These are phyloP conservation scores for Paraleonurus japonicus DNA, from an alignment of 257 asterid species.

Conservation along the genomic window DNA sequence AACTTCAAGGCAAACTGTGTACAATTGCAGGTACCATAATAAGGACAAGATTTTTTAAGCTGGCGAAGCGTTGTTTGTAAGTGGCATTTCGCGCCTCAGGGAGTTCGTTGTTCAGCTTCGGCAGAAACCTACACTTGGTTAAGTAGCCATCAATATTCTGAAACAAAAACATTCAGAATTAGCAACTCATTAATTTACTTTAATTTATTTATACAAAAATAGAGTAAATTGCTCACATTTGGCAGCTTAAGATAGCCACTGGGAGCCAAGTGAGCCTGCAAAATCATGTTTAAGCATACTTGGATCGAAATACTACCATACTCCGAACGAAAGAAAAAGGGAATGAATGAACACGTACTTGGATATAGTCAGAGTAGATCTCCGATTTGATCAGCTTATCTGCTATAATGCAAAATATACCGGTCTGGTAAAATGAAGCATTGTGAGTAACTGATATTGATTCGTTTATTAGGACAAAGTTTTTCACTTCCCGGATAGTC, in stretches of 20 bases:
- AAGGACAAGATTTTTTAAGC: slow-evolving; percentile 79
- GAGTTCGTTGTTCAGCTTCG: slow-evolving; percentile 87
- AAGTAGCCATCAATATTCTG: slow-evolving; percentile 78
- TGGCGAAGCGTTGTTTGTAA: slow-evolving; percentile 72
- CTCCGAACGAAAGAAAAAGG: slow-evolving; percentile 8
- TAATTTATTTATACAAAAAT: slow-evolving; percentile 5
- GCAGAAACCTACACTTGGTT: slow-evolving; percentile 76
- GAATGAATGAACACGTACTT: slow-evolving; percentile 55
- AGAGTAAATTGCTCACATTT: slow-evolving; percentile 56
- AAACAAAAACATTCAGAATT: not conserved
- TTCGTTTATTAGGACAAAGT: too few relatives aligned
- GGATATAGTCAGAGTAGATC: slow-evolving; percentile 78
- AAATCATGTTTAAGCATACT: slow-evolving; percentile 21
- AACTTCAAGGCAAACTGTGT: not conserved
- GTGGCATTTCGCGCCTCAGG: slow-evolving; percentile 70
- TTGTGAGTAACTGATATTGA: not conserved
- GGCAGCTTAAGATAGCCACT: slow-evolving; percentile 95
- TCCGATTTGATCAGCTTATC: slow-evolving; percentile 66
- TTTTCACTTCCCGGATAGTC: too few relatives aligned
- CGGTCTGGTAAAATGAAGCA: slow-evolving; percentile 54
- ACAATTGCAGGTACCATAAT: slow-evolving; percentile 59
- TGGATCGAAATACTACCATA: slow-evolving; percentile 4
- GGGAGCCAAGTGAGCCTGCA: slow-evolving; percentile 97
- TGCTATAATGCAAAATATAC: slow-evolving; percentile 73
- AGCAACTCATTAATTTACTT: not conserved